Evolutionary conservation across 305 asterid genomes (phyloP), one percentile per base, ranked within the genome.

Genomic region (Solanum hybrid): DNA sequence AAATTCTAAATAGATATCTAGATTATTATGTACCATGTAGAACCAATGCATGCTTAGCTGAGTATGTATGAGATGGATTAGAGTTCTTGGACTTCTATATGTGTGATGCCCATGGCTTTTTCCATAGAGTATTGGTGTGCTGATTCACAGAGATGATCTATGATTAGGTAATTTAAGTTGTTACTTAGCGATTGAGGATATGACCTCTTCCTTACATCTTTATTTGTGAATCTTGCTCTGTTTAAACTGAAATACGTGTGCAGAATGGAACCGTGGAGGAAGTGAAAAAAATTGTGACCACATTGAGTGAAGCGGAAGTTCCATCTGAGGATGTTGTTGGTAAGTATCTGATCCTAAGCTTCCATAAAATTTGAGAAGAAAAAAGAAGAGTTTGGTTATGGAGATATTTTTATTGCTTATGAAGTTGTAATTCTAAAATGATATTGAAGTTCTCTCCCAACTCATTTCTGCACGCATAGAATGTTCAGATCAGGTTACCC

Each of bases 251-350:
- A 82, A 31, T 60, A 32, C 12, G 0, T 78, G 17, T 35, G 45
- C 84, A 91, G 94, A 91, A 92, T 90, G 92, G 92, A 71, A 91
- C 92, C 15, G 66, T 31, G 35, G 94, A 91, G 71, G 93, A 90
- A 85, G 93, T 92, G 86, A 91, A 91, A 89, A 91, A 88, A 89
- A 89, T 90, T 73, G 91, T 91, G 56, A 88, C 93, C 22, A 35
- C 51, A 17, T 85, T 92, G 89, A 92, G 90, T 90, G 88, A 88
- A 86, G 91, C 92, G 72, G 94, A 92, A 91, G 92, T 91, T 42
- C 93, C 92, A 38, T 84, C 93, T 19, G 92, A 91, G 82, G 93
- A 92, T 78, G 90, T 84, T 86, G 94, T 91, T 5, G 94, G 94
- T 89, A 78, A 82, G 91, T 86, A 32, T 87, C n/a, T 56, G 32